Conservation (phyloP, 2,329 filamentous ascomycete species). For the Colletotrichum orbiculare region DNA sequence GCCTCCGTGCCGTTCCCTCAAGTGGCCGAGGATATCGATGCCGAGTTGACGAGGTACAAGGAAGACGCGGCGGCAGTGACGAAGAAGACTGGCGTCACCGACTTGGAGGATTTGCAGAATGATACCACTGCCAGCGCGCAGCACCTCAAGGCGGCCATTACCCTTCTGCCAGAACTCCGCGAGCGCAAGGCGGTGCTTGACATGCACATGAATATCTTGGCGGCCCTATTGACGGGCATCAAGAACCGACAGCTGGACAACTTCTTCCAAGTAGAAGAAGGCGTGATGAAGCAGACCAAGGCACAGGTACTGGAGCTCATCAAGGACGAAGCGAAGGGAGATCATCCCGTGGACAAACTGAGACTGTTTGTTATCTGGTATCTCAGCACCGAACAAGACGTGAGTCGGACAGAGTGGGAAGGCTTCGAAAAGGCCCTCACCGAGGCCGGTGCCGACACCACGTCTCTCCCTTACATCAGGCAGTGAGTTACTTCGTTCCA, state of each 20-base stretch:
- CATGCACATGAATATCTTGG: constrained; percentile 97
- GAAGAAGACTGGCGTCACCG: constrained; percentile 92
- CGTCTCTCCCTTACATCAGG: constrained; percentile 85
- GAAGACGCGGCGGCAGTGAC: constrained; percentile 95
- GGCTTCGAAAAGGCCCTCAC: constrained; percentile 87
- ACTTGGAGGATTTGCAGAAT: constrained; percentile 91
- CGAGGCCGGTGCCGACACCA: constrained; percentile 78
- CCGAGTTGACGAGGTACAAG: constrained; percentile 93
- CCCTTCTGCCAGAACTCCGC: constrained; percentile 87
- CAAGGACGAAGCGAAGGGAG: constrained; percentile 83
- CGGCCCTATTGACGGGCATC: constrained; percentile 69
- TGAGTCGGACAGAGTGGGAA: constrained; percentile 83
- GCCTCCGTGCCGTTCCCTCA: constrained; percentile 91
- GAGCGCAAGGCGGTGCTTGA: constrained; percentile 94
- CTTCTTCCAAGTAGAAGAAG: constrained; percentile 95
- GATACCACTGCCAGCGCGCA: constrained; percentile 90
- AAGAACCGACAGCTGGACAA: constrained; percentile 96
- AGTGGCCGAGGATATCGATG: constrained; percentile 95
- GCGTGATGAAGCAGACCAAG: constrained; percentile 90
- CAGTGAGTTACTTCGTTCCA: constrained; percentile 66
- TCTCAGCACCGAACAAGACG: constrained; percentile 90
- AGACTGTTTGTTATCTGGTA: constrained; percentile 98
- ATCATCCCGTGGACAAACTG: constrained; percentile 87
- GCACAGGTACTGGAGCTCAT: constrained; percentile 88
- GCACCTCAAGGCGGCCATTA: constrained; percentile 96